Conservation (phyloP, 495 filamentous ascomycete species). For the Podospora anserina region DNA sequence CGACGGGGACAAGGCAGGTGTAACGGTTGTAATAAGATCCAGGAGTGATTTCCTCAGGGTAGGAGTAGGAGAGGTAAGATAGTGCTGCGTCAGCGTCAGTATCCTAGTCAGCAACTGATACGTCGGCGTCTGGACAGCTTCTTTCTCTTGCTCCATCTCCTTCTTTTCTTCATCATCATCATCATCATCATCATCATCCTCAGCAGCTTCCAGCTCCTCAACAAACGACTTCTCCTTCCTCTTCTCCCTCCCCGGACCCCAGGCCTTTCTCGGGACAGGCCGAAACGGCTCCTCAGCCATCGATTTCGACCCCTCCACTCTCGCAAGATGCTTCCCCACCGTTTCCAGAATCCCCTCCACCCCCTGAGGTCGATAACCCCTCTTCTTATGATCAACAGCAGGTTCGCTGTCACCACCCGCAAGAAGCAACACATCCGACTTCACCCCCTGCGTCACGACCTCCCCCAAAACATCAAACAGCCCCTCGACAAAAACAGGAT, state of each 20-base stretch:
- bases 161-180: conserved; percentile 44
- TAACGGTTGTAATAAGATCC: conserved; percentile 64
- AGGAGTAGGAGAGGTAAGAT: conserved; percentile 79
- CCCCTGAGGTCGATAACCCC: conserved; percentile 1
- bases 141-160: conserved; percentile 13
- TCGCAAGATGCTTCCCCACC: conserved; percentile 24
- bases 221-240: conserved; percentile 40
- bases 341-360: conserved; percentile 20
- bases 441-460: conserved; percentile 77
- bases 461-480: conserved; percentile 78
- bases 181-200: conserved; percentile 12
- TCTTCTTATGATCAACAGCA: conserved; percentile 40
- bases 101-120: conserved; percentile 68
- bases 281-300: conserved; percentile 20
- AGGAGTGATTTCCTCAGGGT: conserved; percentile 74
- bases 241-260: conserved; percentile 40
- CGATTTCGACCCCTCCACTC: conserved; percentile 14
- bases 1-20: conserved; percentile 64
- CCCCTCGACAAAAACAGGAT: conserved; percentile 77
- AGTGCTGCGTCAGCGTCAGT: conserved; percentile 68
- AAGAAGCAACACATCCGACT: conserved; percentile 56
- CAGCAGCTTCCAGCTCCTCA: conserved; percentile 36
- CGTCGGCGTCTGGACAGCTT: conserved; percentile 33
- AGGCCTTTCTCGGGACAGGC: conserved; percentile 8
- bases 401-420: conserved; percentile 25